These are phyloP conservation scores for Phenoliferia sp. DNA, from an alignment of 1,284 basidiomycete genomes.

Conservation along the genomic window DNA sequence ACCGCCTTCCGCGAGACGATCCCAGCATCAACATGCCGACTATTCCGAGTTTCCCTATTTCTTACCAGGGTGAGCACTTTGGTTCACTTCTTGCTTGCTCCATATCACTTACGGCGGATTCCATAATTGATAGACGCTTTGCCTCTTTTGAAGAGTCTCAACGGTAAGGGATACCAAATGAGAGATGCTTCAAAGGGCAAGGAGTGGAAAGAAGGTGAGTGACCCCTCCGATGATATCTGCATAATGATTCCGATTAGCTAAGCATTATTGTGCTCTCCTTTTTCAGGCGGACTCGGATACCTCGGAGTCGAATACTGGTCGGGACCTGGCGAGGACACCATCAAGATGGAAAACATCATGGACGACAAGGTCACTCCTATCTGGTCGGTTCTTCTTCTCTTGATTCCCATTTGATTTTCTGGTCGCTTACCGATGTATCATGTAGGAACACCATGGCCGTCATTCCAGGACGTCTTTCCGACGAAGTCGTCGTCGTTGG, in stretches of 20 bases:
- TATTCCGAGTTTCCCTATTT: conserved; percentile 45
- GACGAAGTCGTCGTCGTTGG: conserved; percentile 83
- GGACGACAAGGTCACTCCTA: conserved; percentile 62
- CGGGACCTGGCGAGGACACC: conserved; percentile 48
- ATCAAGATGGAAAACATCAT: conserved; percentile 53
- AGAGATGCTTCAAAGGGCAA: conserved; percentile 27
- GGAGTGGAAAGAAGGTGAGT: conserved; percentile 39
- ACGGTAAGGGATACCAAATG: conserved; percentile 39
- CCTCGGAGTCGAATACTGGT: conserved; percentile 50
- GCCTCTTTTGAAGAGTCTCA: conserved; percentile 46
- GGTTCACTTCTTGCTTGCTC: background rate
- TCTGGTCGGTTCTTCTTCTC: conserved; percentile 21
- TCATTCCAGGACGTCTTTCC: conserved; percentile 76
- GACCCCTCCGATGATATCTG: no score
- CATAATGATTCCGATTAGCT: no score
- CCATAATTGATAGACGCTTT: conserved; percentile 42
- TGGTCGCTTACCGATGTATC: conserved; percentile 20
- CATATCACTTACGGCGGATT: background rate
- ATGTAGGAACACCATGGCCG: conserved; percentile 73
- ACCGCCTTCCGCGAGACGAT: conserved; percentile 39
- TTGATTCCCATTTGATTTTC: background rate
- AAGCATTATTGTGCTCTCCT: no score
- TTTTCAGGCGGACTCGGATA: conserved; percentile 46
- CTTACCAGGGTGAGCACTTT: conserved; percentile 40
- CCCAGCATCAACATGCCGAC: conserved; percentile 56